A percentile compares a stretch with the other conserved stretches of the same genome.
Evolutionary conservation across 768 basidiomycete species (phyloP).

Genomic region (Tricholoma hemisulphureum): DNA sequence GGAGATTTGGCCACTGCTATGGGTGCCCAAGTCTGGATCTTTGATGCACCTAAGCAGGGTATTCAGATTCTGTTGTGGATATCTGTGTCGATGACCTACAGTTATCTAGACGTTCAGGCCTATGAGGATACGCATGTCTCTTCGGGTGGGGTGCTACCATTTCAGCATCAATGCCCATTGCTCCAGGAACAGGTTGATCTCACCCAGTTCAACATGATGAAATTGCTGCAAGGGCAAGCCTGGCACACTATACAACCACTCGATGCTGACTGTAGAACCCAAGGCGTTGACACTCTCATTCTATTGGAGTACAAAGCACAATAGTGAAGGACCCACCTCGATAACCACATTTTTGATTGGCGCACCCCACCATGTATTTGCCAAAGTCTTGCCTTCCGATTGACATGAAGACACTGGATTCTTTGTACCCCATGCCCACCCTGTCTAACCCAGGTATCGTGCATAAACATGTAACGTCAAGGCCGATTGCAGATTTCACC

Average conservation of each 20-base stretch:
- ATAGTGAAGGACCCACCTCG: not conserved
- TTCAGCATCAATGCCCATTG: not conserved
- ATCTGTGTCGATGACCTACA: not conserved
- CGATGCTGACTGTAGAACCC: not conserved
- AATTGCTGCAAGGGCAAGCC: not conserved
- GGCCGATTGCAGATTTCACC: no score
- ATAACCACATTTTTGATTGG: not conserved
- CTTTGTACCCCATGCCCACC: not conserved
- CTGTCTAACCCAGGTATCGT: not conserved
- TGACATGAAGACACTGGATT: not conserved
- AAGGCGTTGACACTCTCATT: not conserved
- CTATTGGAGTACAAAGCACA: not conserved
- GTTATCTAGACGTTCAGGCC: not conserved
- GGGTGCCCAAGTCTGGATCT: not conserved
- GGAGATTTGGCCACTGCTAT: not conserved
- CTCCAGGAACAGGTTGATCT: not conserved
- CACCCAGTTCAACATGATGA: not conserved
- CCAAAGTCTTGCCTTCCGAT: not conserved
- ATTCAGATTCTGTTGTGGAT: not conserved
- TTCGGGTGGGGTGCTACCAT: not conserved
- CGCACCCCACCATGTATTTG: not conserved
- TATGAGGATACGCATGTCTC: not conserved
- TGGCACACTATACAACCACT: not conserved
- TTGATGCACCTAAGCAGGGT: not conserved
- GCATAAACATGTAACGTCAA: no score